Conservation (phyloP, 2,329 filamentous ascomycete genomes). For the Fusarium subtropicale region DNA sequence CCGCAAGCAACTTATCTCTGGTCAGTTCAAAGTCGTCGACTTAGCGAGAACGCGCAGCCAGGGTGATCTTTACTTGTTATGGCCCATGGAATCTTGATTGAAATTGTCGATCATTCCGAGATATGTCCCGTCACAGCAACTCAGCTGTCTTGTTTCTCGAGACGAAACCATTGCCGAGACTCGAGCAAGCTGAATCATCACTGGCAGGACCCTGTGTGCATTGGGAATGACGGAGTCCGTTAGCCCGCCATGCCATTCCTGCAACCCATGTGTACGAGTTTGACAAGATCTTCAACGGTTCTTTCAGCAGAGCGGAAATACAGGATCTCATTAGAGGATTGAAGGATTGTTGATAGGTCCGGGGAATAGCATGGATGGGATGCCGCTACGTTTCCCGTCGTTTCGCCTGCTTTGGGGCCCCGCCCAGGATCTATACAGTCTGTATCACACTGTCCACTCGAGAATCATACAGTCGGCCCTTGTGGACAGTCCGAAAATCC, state of each 20-base stretch:
- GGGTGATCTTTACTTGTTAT: conserved; percentile 22
- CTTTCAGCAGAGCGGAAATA: neutral
- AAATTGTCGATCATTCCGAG: conserved; percentile 17
- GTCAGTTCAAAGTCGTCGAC: neutral
- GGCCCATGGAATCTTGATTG: conserved; percentile 5
- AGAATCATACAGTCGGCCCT: neutral
- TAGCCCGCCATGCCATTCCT: neutral
- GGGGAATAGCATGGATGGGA: neutral
- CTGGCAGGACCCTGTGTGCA: conserved; percentile 14
- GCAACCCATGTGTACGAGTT: neutral
- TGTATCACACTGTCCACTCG: conserved; percentile 18
- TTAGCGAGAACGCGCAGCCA: neutral
- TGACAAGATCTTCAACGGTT: neutral
- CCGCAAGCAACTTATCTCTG: neutral
- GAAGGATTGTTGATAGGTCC: neutral
- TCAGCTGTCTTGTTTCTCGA: neutral
- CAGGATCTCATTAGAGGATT: neutral
- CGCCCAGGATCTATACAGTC: conserved; percentile 2
- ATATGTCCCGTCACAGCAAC: conserved; percentile 1
- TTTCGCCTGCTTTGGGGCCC: neutral
- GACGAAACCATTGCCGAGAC: neutral
- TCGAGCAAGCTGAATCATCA: neutral
- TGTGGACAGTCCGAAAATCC: neutral
- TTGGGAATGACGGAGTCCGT: neutral
- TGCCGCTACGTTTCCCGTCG: neutral